Evolutionary conservation across 2,329 filamentous ascomycete genomes (phyloP), one percentile per base, ranked within the genome.

Genomic region (Trichoderma semiorbis): DNA sequence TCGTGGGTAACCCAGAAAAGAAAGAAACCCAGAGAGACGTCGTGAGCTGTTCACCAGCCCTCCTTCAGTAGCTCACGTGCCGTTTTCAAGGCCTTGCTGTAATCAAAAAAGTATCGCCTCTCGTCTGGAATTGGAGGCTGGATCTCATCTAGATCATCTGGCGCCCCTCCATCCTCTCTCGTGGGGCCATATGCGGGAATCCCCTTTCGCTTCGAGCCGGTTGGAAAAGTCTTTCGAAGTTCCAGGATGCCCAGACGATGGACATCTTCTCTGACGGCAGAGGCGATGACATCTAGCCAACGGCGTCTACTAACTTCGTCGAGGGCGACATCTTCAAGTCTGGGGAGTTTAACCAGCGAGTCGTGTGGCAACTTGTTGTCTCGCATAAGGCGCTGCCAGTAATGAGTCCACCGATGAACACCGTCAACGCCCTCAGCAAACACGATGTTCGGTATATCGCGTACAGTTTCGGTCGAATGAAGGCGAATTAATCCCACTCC

Each of bases 311-410:
- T 69, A 5, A 26, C 57, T 12, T 7, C 26, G 26, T 34, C 47
- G 30, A 32, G n/a, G 5, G 60, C 47, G 4, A 81, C 50, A 1
- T 76, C 58, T 2, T 65, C 47, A 10, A 82, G 73, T 2, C 69
- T 72, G 1, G 80, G 80, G 0, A 82, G 75, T 0, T 72, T 72
- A 26, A 78, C 77, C 2, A 82, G 28, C 0, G 78, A 80, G 43
- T 83, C 81, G 0, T 39, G n/a, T 12, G 76, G 73, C 0, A 69
- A 4, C 63, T 81, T 82, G 7, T 74, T 68, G 65, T 81, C 74
- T 5, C 80, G 71, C 1, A 80, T 69, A 2, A 78, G 11, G 4
- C 72, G 55, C 2, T 64, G 50, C 6, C 28, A 21, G 34, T 36
- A 61, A 74, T 0, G n/a, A 36, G 0, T 72, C 74, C 21, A 63